A percentile compares a stretch with the other conserved stretches of the same genome.
phyloP scores from a whole-genome alignment of 331 rosid species.

The Quercus phellos region DNA sequence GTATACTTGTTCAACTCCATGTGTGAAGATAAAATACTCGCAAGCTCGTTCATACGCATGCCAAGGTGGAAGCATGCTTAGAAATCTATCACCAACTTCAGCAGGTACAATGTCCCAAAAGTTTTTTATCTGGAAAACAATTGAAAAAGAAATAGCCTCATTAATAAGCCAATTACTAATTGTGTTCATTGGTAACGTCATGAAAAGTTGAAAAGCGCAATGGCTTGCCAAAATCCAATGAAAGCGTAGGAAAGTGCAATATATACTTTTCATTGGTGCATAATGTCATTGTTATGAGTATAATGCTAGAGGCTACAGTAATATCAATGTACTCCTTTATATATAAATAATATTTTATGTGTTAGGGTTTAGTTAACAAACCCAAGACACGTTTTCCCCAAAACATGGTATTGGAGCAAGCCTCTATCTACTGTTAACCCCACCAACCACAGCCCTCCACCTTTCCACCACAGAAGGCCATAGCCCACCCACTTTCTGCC shows the following conservation, averaged over 20 bases:
- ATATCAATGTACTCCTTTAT: no score
- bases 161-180: conserved; percentile 11
- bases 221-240: background rate
- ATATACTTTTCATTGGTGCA: no score
- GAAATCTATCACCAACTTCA: conserved; percentile 72
- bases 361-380: no score
- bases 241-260: background rate
- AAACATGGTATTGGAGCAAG: no score
- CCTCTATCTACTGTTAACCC: no score
- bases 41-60: conserved; percentile 92
- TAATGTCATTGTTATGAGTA: no score
- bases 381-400: no score
- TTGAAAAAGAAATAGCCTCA: conserved; percentile 11
- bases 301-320: no score
- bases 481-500: no score
- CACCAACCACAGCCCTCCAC: no score
- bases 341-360: no score
- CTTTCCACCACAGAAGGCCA: no score
- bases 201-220: conserved; percentile 13
- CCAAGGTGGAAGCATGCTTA: conserved; percentile 96
- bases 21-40: conserved; percentile 78
- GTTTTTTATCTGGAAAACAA: conserved; percentile 53
- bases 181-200: conserved; percentile 17
- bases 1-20: conserved; percentile 77
- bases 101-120: conserved; percentile 78